Percentiles rank a stretch among this genome's conserved stretches.
Conservation (phyloP, 2,329 filamentous ascomycete species). For the Sclerotinia nivalis region DNA sequence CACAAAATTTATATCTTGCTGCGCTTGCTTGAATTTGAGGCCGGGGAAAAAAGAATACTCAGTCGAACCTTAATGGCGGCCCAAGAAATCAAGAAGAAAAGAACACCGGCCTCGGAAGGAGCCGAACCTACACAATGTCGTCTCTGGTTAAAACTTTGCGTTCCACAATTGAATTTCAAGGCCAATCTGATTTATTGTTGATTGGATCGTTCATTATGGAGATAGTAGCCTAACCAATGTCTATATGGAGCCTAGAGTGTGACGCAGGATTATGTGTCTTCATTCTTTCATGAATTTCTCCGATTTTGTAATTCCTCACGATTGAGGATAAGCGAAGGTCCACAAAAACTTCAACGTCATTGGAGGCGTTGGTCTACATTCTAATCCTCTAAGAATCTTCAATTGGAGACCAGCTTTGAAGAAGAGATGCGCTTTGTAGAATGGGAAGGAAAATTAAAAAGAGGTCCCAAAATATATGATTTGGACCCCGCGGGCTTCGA, state of each 20-base stretch:
- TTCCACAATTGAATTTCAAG: background rate
- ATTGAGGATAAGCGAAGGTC: conserved; percentile 5
- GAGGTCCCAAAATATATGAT: background rate
- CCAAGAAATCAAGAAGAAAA: background rate
- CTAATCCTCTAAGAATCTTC: background rate
- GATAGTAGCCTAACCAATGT: too few relatives aligned
- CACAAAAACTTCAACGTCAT: background rate
- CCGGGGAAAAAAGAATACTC: too few relatives aligned
- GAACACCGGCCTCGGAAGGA: background rate
- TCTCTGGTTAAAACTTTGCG: background rate
- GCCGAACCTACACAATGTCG: background rate
- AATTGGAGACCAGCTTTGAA: background rate
- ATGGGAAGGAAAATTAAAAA: background rate
- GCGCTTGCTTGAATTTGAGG: background rate
- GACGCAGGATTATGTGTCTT: background rate
- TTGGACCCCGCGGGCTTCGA: conserved; percentile 1
- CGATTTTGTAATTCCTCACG: background rate
- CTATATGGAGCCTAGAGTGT: background rate
- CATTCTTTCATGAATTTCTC: background rate
- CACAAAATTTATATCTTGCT: background rate
- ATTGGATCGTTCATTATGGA: background rate
- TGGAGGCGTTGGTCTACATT: background rate
- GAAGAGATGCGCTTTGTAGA: background rate
- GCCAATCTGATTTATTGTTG: background rate
- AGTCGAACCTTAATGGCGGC: background rate